Conservation (phyloP, 1,284 basidiomycete genomes). For the Cutaneotrichosporon sp. region DNA sequence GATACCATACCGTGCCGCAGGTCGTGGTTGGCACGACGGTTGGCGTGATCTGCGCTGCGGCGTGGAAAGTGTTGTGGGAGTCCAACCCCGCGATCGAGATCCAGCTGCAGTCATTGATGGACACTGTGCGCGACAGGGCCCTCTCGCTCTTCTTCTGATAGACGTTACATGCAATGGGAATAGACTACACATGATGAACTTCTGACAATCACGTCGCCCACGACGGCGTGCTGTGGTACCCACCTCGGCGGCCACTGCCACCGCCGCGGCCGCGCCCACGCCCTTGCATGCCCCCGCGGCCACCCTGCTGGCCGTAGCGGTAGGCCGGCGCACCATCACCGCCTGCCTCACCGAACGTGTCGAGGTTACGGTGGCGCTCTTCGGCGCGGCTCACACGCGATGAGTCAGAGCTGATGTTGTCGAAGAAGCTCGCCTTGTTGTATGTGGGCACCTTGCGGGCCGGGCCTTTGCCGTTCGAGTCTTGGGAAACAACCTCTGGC, state of each 20-base stretch:
- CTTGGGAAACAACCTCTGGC: neutral
- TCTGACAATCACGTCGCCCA: neutral
- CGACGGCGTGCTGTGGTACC: neutral
- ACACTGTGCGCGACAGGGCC: neutral
- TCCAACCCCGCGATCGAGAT: constrained; percentile 15
- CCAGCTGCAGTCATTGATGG: constrained; percentile 9
- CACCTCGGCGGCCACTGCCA: constrained; percentile 15
- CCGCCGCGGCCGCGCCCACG: constrained; percentile 24
- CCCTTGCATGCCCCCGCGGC: constrained; percentile 22
- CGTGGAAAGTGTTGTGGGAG: constrained; percentile 57
- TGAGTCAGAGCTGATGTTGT: constrained; percentile 39
- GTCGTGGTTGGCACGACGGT: constrained; percentile 66
- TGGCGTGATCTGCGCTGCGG: constrained; percentile 60
- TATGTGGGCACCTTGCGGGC: constrained; percentile 28
- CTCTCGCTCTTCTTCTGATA: neutral
- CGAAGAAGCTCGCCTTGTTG: constrained; percentile 48
- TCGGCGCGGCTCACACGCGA: constrained; percentile 40
- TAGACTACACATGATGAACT: constrained; percentile 10
- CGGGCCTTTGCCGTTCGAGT: constrained; percentile 10
- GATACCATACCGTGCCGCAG: constrained; percentile 75
- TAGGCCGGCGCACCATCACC: constrained; percentile 23
- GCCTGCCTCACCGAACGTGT: constrained; percentile 50
- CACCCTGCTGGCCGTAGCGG: constrained; percentile 14
- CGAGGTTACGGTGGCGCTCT: constrained; percentile 47
- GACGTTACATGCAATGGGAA: constrained; percentile 21